Evolutionary conservation across 345 rosid genomes (phyloP).

Genomic region (Murraya koenigii): DNA sequence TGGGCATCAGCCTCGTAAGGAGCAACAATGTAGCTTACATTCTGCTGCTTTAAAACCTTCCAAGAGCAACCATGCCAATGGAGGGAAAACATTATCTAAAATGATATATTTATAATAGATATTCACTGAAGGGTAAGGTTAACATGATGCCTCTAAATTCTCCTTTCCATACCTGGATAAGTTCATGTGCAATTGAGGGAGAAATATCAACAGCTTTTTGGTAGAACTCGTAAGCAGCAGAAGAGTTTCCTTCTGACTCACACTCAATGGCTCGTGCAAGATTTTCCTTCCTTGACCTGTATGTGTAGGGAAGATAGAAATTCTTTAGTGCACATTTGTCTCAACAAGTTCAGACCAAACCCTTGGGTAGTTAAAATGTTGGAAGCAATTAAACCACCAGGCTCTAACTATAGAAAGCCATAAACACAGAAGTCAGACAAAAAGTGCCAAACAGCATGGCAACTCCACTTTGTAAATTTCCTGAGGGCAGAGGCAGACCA

Average conservation of each 20-base stretch:
- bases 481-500: neutral
- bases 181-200: slow-evolving; percentile 80
- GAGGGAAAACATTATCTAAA: neutral
- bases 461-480: neutral
- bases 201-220: slow-evolving; percentile 95
- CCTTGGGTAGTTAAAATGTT: neutral
- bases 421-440: neutral
- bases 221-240: slow-evolving; percentile 88
- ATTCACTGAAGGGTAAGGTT: neutral
- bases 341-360: neutral
- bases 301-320: slow-evolving; percentile 1
- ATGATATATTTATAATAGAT: neutral
- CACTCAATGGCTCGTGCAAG: slow-evolving; percentile 82
- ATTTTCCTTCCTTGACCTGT: slow-evolving; percentile 83
- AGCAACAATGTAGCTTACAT: slow-evolving; percentile 71
- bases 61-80: slow-evolving; percentile 28
- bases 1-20: slow-evolving; percentile 99
- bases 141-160: neutral
- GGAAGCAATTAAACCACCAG: neutral
- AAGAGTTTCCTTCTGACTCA: slow-evolving; percentile 72
- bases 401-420: neutral
- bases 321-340: slow-evolving; percentile 1
- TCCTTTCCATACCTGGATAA: slow-evolving; percentile 62
- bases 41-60: slow-evolving; percentile 81
- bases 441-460: neutral